phyloP scores from a whole-genome alignment of 441 rosid species.

The Melastoma candidum region DNA sequence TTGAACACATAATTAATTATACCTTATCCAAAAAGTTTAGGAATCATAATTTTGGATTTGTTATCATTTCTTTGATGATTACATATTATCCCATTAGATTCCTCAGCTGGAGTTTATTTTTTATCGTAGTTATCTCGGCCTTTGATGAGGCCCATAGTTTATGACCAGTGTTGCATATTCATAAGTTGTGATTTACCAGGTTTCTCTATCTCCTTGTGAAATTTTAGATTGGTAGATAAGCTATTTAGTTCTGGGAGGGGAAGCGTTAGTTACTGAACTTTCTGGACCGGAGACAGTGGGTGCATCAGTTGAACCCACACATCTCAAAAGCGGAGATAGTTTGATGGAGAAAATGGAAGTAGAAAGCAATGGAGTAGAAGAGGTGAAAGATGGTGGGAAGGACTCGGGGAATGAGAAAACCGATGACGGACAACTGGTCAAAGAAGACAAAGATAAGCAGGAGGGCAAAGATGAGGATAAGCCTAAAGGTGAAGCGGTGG shows the following conservation, averaged over 20 bases:
- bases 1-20: no score
- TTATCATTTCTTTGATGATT: no score
- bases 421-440: conserved; percentile 13
- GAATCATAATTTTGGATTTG: no score
- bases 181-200: no score
- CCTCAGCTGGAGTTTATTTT: no score
- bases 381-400: conserved; percentile 18
- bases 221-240: no score
- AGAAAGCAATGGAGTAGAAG: conserved; percentile 22
- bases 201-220: no score
- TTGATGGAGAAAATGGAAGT: conserved; percentile 23
- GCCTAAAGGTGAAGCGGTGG: conserved; percentile 16
- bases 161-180: no score
- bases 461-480: conserved; percentile 11
- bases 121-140: no score
- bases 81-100: no score
- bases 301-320: conserved; percentile 11
- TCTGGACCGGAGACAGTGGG: conserved; percentile 24
- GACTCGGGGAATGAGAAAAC: conserved; percentile 20
- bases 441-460: conserved; percentile 2
- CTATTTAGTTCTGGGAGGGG: conserved; percentile 45
- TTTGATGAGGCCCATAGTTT: no score
- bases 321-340: conserved; percentile 5
- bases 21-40: no score
- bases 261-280: conserved; percentile 37